Evolutionary conservation across 108 stramenopile species (phyloP).

Genomic region (Nitzschia inconspicua): DNA sequence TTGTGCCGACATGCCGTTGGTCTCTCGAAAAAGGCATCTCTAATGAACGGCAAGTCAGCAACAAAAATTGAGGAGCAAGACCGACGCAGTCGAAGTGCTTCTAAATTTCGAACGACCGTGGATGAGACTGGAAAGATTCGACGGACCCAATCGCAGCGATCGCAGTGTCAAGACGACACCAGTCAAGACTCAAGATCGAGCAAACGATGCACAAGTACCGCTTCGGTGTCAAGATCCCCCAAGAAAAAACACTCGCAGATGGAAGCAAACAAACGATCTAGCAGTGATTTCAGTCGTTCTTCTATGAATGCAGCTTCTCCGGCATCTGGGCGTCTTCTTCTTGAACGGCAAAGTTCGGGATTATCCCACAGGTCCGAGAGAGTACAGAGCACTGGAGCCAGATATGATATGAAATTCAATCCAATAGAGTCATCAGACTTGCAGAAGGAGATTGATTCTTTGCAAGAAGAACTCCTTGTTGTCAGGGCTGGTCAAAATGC

Average conservation of each 20-base stretch:
- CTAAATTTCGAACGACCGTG: constrained; percentile 9
- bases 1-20: too few relatives aligned
- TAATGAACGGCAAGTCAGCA: too few relatives aligned
- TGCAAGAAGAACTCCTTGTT: constrained; percentile 16
- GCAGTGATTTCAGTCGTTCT: neutral
- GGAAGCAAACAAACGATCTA: neutral
- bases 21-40: too few relatives aligned
- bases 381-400: neutral
- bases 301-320: too few relatives aligned
- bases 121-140: constrained; percentile 5
- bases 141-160: neutral
- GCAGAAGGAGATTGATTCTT: neutral
- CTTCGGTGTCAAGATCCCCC: constrained; percentile 5
- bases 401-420: neutral
- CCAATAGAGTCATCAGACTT: neutral
- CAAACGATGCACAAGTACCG: constrained; percentile 9
- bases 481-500: constrained; percentile 8
- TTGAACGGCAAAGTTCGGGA: too few relatives aligned
- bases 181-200: neutral
- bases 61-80: too few relatives aligned
- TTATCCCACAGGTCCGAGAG: neutral
- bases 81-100: too few relatives aligned
- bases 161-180: neutral
- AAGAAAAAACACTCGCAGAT: neutral
- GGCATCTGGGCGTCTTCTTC: too few relatives aligned